These are phyloP conservation scores for Tolypocladium nubicola DNA, from an alignment of 2,329 filamentous ascomycete genomes.

Conservation along the genomic window DNA sequence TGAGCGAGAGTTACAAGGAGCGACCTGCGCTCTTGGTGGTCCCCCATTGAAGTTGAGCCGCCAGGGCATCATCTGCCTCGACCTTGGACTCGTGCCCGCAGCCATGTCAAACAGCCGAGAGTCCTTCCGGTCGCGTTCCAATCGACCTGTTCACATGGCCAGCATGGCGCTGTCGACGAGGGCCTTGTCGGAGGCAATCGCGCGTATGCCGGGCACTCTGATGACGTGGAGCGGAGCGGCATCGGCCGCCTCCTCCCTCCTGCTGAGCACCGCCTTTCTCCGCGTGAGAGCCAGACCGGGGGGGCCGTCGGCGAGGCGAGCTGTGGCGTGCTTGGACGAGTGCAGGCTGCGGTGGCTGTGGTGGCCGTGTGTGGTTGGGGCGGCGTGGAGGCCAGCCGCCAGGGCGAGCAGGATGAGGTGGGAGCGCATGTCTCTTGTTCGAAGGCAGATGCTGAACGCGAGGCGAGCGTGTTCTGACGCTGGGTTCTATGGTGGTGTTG, in stretches of 20 bases:
- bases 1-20: background rate
- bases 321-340: background rate
- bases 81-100: background rate
- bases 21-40: background rate
- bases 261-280: background rate
- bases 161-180: background rate
- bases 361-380: constrained; percentile 11
- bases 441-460: too few relatives aligned
- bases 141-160: background rate
- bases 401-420: constrained; percentile 12
- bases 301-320: background rate
- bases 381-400: constrained; percentile 12
- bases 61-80: background rate
- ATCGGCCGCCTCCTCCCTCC: background rate
- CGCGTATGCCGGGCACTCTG: background rate
- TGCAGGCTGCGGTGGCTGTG: constrained; percentile 5
- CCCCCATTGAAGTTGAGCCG: background rate
- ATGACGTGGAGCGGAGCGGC: background rate
- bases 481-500: background rate
- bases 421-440: constrained; percentile 5
- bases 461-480: background rate
- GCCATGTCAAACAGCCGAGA: background rate
- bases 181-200: too few relatives aligned
- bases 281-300: background rate
- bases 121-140: background rate